These are phyloP conservation scores for Plectosphaerella sp. DNA, from an alignment of 2,329 filamentous ascomycete species.

Conservation along the genomic window DNA sequence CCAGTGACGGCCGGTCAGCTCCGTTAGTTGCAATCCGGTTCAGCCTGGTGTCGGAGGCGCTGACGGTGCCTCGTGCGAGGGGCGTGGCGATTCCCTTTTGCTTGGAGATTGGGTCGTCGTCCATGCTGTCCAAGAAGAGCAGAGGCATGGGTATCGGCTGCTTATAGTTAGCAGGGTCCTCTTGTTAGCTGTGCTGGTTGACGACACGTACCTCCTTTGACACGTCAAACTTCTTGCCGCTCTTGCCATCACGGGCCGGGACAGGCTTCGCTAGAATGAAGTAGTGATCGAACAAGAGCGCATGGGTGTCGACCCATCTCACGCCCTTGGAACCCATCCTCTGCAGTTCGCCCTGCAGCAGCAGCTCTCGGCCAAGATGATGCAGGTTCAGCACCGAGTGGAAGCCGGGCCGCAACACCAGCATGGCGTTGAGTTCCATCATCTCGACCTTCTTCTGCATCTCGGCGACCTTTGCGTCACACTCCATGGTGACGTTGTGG, in stretches of 20 bases:
- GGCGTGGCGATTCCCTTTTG: conserved; percentile 68
- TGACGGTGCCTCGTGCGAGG: conserved; percentile 47
- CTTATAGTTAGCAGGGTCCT: conserved; percentile 18
- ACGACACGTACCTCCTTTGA: conserved; percentile 67
- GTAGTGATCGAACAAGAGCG: conserved; percentile 93
- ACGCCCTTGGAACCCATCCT: conserved; percentile 85
- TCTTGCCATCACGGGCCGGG: conserved; percentile 61
- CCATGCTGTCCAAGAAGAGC: conserved; percentile 84
- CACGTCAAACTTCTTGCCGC: conserved; percentile 87
- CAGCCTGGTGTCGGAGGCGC: conserved; percentile 54
- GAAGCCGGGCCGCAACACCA: conserved; percentile 84
- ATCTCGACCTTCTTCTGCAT: conserved; percentile 88
- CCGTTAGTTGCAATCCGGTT: conserved; percentile 51
- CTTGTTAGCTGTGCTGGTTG: not conserved
- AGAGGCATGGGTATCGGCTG: conserved; percentile 94
- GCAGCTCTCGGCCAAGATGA: conserved; percentile 86
- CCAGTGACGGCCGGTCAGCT: conserved; percentile 52
- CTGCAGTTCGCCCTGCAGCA: conserved; percentile 85
- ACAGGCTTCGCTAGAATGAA: conserved; percentile 85
- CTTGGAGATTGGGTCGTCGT: conserved; percentile 87
- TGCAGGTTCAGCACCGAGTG: conserved; percentile 86
- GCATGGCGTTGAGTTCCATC: conserved; percentile 75
- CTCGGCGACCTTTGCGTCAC: conserved; percentile 87
- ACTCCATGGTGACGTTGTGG: conserved; percentile 81
- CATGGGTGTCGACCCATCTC: conserved; percentile 90